Conservation (phyloP, 768 basidiomycete genomes). For the Neoboletus subvelutipes region DNA sequence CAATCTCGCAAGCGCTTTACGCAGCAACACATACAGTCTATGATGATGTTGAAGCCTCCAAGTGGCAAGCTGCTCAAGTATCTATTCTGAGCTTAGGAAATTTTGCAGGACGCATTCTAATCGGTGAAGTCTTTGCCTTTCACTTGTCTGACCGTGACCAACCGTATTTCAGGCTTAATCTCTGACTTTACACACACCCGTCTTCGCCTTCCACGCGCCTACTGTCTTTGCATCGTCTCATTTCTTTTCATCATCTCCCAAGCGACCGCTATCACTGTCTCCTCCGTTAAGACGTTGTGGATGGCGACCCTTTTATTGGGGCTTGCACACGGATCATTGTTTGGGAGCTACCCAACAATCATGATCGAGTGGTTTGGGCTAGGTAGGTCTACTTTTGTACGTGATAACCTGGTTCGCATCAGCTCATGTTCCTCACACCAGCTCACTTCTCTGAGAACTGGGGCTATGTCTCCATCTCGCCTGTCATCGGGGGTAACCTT, state of each 20-base stretch:
- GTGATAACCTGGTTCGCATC: background rate
- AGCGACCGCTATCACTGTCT: constrained; percentile 51
- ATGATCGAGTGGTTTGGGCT: constrained; percentile 89
- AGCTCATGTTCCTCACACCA: constrained; percentile 20
- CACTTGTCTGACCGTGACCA: background rate
- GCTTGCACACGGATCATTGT: constrained; percentile 67
- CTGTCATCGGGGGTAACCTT: constrained; percentile 76
- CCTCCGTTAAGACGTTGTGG: constrained; percentile 67
- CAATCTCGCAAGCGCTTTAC: constrained; percentile 68
- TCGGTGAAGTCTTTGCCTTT: constrained; percentile 45
- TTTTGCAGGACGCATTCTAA: constrained; percentile 71
- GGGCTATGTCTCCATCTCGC: constrained; percentile 74
- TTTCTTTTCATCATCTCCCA: constrained; percentile 72
- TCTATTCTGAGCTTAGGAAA: constrained; percentile 81
- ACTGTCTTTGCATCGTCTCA: constrained; percentile 67
- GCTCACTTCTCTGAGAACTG: constrained; percentile 84
- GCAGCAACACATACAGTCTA: constrained; percentile 59
- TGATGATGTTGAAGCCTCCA: constrained; percentile 63
- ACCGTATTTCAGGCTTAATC: constrained; percentile 49
- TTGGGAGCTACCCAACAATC: constrained; percentile 74
- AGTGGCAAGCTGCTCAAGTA: constrained; percentile 84
- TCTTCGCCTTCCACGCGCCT: constrained; percentile 61
- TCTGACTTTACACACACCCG: constrained; percentile 64
- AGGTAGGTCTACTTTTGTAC: constrained; percentile 44
- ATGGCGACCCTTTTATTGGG: constrained; percentile 33